Evolutionary conservation across 1,284 basidiomycete genomes (phyloP).

Genomic region (Apiotrichum sp.): DNA sequence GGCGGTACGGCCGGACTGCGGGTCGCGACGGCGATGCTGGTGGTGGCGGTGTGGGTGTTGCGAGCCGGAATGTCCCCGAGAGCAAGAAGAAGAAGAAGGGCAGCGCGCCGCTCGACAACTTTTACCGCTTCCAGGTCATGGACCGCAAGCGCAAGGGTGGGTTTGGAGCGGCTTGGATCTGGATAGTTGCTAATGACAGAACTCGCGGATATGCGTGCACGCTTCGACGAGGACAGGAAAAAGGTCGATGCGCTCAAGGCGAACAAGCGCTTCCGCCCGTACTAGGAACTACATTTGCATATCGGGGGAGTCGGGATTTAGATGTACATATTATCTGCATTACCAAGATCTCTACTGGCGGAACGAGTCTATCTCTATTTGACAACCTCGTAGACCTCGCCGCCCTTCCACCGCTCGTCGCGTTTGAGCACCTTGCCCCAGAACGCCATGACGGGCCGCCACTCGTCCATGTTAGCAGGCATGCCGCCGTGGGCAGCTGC

Average conservation of each 20-base stretch:
- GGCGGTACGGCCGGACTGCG: conserved; percentile 75
- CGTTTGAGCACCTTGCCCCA: conserved; percentile 69
- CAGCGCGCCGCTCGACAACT: conserved; percentile 55
- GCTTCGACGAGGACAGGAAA: conserved; percentile 80
- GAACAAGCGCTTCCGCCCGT: conserved; percentile 74
- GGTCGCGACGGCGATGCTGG: conserved; percentile 78
- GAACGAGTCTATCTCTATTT: background rate
- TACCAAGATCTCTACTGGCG: background rate
- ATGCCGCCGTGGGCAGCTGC: conserved; percentile 55
- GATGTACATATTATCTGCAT: background rate
- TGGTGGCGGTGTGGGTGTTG: conserved; percentile 66
- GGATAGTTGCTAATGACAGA: conserved; percentile 49
- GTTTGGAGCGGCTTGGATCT: conserved; percentile 45
- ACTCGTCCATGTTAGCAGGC: conserved; percentile 69
- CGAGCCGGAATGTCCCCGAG: conserved; percentile 53
- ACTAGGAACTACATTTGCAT: conserved; percentile 48
- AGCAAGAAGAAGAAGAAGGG: conserved; percentile 64
- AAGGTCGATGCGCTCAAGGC: conserved; percentile 75
- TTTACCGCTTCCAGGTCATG: conserved; percentile 81
- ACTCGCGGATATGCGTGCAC: conserved; percentile 67
- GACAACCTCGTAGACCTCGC: conserved; percentile 67
- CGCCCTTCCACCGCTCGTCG: conserved; percentile 47
- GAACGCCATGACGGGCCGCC: conserved; percentile 76
- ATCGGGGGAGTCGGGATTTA: background rate
- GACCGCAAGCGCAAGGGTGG: conserved; percentile 78